These are phyloP conservation scores for Aspergillus pseudotamarii DNA, from an alignment of 2,329 filamentous ascomycete genomes.

Conservation along the genomic window DNA sequence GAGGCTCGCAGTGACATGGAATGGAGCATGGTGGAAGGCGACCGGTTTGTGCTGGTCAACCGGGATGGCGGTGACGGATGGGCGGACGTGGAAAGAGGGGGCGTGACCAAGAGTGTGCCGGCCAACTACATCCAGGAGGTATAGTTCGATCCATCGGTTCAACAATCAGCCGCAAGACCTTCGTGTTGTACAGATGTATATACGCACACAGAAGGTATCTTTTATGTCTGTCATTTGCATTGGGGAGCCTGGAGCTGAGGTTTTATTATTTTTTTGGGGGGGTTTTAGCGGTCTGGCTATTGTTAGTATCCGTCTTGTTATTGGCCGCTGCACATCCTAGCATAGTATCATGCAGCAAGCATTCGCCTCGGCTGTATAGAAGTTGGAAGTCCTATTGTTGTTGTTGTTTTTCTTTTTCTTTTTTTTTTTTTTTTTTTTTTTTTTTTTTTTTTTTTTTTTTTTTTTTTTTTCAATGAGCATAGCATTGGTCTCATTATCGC, in stretches of 20 bases:
- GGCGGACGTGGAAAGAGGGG: constrained; percentile 94
- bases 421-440: no score
- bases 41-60: constrained; percentile 86
- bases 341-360: not conserved
- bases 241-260: constrained; percentile 1
- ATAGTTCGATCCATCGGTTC: constrained; percentile 32
- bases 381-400: not conserved
- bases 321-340: not conserved
- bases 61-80: constrained; percentile 91
- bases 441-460: no score
- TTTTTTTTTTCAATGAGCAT: not conserved
- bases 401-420: no score
- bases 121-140: constrained; percentile 88
- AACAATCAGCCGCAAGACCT: not conserved
- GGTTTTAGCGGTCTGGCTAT: constrained; percentile 2
- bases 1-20: constrained; percentile 81
- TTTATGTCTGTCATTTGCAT: constrained; percentile 3
- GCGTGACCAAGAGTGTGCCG: constrained; percentile 83
- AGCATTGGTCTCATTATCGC: not conserved
- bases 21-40: constrained; percentile 87
- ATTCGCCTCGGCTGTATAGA: constrained; percentile 1
- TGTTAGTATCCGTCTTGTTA: not conserved
- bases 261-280: not conserved
- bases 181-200: not conserved
- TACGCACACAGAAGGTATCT: not conserved